phyloP scores from a whole-genome alignment of 2,329 filamentous ascomycete species.

The Hymenoscyphus infarciens region DNA sequence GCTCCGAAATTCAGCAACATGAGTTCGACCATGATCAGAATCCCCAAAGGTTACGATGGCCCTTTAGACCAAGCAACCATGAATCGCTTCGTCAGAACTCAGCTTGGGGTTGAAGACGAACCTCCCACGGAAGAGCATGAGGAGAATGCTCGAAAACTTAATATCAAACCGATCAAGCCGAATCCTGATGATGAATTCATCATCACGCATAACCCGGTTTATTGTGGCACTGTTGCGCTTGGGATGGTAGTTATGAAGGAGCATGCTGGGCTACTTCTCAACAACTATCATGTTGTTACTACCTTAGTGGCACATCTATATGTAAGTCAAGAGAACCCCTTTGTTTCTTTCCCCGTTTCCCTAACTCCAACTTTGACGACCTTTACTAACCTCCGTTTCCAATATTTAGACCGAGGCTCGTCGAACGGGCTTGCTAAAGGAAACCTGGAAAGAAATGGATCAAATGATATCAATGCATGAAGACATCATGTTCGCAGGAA shows the following conservation, averaged over 20 bases:
- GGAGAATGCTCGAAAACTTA: constrained; percentile 1
- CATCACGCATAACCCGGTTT: neutral
- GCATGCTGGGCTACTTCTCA: constrained; percentile 3
- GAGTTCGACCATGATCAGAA: neutral
- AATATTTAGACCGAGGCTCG: neutral
- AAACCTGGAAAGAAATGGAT: constrained; percentile 1
- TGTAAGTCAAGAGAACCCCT: neutral
- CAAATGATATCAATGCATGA: constrained; percentile 5
- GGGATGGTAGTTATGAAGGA: neutral
- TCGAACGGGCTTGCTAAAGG: neutral
- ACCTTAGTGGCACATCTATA: constrained; percentile 6
- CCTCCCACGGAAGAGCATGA: neutral
- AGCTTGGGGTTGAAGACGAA: neutral
- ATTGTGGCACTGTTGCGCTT: constrained; percentile 1
- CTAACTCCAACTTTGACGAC: neutral
- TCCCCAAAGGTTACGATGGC: neutral
- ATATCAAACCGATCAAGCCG: neutral
- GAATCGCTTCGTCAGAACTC: neutral
- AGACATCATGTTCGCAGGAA: constrained; percentile 4
- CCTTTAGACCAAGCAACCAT: neutral
- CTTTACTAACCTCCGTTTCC: neutral
- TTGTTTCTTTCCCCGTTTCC: neutral
- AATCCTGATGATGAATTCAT: constrained; percentile 1
- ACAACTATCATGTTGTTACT: constrained; percentile 2
- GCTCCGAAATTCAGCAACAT: neutral